These are phyloP conservation scores for Boletus insuetus DNA, from an alignment of 768 basidiomycete species.

Conservation along the genomic window DNA sequence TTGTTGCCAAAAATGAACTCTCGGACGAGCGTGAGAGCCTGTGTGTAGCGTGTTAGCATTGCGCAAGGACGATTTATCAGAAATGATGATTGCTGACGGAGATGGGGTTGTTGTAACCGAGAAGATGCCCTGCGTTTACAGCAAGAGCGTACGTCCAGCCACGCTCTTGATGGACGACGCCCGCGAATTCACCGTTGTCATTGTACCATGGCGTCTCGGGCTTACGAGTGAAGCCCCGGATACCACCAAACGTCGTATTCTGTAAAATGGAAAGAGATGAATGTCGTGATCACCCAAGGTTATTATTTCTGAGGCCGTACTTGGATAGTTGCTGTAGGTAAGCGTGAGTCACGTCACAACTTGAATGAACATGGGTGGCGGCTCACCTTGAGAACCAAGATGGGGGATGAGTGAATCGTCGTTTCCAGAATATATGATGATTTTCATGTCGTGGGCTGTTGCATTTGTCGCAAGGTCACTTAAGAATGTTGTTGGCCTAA, in stretches of 20 bases:
- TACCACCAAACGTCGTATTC: slow-evolving; percentile 80
- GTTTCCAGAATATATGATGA: slow-evolving; percentile 68
- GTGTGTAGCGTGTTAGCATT: neutral
- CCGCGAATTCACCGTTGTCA: slow-evolving; percentile 56
- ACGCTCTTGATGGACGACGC: slow-evolving; percentile 73
- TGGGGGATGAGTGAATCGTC: slow-evolving; percentile 67
- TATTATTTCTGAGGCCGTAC: slow-evolving; percentile 26
- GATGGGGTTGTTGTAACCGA: slow-evolving; percentile 36
- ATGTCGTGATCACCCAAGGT: neutral
- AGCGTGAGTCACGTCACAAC: slow-evolving; percentile 3
- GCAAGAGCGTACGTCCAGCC: slow-evolving; percentile 47
- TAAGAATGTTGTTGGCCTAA: slow-evolving; percentile 61
- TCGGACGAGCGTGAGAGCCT: slow-evolving; percentile 61
- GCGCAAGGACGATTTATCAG: neutral
- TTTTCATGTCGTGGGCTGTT: slow-evolving; percentile 44
- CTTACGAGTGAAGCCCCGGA: slow-evolving; percentile 66
- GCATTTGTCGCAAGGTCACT: slow-evolving; percentile 66
- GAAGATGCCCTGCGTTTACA: slow-evolving; percentile 39
- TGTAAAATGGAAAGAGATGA: slow-evolving; percentile 21
- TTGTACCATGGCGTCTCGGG: slow-evolving; percentile 70
- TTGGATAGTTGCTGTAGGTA: slow-evolving; percentile 52
- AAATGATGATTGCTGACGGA: slow-evolving; percentile 40
- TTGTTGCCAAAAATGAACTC: slow-evolving; percentile 70
- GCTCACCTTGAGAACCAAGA: slow-evolving; percentile 57
- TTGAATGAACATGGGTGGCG: neutral